These are phyloP conservation scores for Leucogyrophana mollusca DNA, from an alignment of 768 basidiomycete genomes.

Conservation along the genomic window DNA sequence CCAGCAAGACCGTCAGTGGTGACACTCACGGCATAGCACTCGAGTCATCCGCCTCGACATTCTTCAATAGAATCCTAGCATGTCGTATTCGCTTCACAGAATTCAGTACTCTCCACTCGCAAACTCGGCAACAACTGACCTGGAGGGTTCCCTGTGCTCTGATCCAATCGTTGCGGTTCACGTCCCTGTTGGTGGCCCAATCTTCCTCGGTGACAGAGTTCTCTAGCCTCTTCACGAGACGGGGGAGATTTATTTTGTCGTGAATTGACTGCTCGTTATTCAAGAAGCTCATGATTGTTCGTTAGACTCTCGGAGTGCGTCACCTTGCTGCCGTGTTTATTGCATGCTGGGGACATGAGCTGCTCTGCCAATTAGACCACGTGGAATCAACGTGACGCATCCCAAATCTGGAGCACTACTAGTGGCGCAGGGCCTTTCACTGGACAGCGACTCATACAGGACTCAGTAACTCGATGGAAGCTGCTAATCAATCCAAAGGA, in stretches of 20 bases:
- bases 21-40: conserved; percentile 42
- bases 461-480: no score
- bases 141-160: conserved; percentile 55
- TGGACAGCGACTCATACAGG: no score
- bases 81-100: conserved; percentile 46
- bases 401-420: no score
- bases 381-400: no score
- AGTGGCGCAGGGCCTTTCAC: no score
- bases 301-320: not conserved
- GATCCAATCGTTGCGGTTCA: conserved; percentile 44
- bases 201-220: conserved; percentile 41
- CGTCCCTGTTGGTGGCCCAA: conserved; percentile 28
- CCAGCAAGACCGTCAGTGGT: conserved; percentile 1
- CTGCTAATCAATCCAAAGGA: no score
- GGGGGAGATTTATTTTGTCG: conserved; percentile 66
- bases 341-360: no score
- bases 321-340: no score
- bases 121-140: conserved; percentile 33
- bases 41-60: conserved; percentile 51
- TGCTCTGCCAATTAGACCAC: no score
- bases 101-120: not conserved
- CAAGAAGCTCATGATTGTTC: conserved; percentile 19
- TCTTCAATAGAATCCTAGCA: conserved; percentile 55
- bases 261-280: conserved; percentile 38
- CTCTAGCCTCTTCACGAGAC: conserved; percentile 62